Conservation (phyloP, 129 eudicot species). For the Mikania micrantha region DNA sequence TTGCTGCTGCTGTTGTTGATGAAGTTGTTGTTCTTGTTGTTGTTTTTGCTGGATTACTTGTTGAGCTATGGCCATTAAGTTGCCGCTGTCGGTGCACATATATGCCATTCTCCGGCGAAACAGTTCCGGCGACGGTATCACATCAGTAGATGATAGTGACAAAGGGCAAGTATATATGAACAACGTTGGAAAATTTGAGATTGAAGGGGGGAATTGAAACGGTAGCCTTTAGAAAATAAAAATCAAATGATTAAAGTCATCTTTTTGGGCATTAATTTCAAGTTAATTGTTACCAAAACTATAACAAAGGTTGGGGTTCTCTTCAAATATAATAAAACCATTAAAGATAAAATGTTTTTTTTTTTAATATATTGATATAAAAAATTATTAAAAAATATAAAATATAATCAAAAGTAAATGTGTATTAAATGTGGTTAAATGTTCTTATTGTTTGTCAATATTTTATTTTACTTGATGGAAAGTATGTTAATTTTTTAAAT, state of each 20-base stretch:
- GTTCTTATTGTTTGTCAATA: background rate
- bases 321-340: too few relatives aligned
- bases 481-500: too few relatives aligned
- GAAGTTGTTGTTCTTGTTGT: constrained; percentile 69
- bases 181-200: constrained; percentile 27
- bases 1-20: constrained; percentile 38
- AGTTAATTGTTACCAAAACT: background rate
- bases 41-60: constrained; percentile 93
- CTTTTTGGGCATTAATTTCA: background rate
- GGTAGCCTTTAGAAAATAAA: constrained; percentile 12
- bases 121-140: constrained; percentile 28
- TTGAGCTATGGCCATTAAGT: constrained; percentile 98
- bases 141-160: constrained; percentile 27
- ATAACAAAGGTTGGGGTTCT: too few relatives aligned
- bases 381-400: too few relatives aligned
- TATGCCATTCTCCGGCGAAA: constrained; percentile 75
- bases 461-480: background rate
- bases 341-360: too few relatives aligned
- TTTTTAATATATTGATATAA: too few relatives aligned
- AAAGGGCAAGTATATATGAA: constrained; percentile 6
- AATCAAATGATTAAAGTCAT: constrained; percentile 18
- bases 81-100: constrained; percentile 96
- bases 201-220: constrained; percentile 26
- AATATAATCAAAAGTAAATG: background rate
- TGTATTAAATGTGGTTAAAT: background rate